phyloP scores from a whole-genome alignment of 345 rosid species.

The Linum usitatissimum region DNA sequence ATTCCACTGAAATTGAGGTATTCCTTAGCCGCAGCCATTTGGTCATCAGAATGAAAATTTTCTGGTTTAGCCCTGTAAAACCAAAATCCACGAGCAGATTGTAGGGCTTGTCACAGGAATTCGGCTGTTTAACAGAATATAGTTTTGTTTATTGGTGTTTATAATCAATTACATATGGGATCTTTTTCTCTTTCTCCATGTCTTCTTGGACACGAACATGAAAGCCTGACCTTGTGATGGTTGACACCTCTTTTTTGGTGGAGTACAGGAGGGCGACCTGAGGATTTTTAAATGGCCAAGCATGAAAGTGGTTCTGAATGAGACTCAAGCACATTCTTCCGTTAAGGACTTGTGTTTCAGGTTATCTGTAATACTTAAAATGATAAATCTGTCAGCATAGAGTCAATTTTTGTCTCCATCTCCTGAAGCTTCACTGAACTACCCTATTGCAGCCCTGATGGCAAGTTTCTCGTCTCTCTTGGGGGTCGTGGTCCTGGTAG shows the following conservation, averaged over 20 bases:
- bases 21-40: no score
- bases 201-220: neutral
- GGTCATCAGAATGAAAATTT: no score
- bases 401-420: constrained; percentile 5
- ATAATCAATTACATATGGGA: neutral
- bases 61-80: no score
- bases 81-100: no score
- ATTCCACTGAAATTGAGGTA: neutral
- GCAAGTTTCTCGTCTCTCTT: constrained; percentile 71
- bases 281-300: constrained; percentile 88
- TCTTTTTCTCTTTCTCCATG: neutral
- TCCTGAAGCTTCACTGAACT: constrained; percentile 14
- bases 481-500: constrained; percentile 60
- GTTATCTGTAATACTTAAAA: constrained; percentile 21
- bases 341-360: constrained; percentile 72
- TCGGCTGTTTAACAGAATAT: no score
- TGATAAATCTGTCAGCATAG: constrained; percentile 3
- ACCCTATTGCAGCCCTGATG: constrained; percentile 54
- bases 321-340: constrained; percentile 54
- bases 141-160: no score
- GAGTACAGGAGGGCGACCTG: constrained; percentile 83
- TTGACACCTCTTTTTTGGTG: constrained; percentile 35
- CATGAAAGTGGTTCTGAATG: constrained; percentile 53
- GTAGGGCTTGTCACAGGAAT: no score
- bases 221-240: neutral